phyloP scores from a whole-genome alignment of 352 stramenopile species.

The Phytophthora europaea region DNA sequence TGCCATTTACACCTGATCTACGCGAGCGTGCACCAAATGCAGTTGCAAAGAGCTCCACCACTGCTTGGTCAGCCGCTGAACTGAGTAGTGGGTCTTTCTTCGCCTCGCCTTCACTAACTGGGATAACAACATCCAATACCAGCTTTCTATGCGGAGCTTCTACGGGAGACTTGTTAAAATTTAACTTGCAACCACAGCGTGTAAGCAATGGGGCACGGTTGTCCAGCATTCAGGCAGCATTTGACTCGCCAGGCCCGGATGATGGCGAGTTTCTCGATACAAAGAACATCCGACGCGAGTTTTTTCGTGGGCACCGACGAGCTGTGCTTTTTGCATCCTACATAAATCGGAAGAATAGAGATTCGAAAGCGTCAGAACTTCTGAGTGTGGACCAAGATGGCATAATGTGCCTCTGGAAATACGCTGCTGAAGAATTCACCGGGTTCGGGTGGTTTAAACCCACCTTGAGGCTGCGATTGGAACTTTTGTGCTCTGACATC shows the following conservation, averaged over 20 bases:
- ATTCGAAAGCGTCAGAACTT: conserved; percentile 24
- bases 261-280: conserved; percentile 7
- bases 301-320: conserved; percentile 50
- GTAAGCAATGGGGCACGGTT: background rate
- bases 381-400: conserved; percentile 58
- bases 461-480: conserved; percentile 27
- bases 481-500: conserved; percentile 28
- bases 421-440: conserved; percentile 41
- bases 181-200: conserved; percentile 29
- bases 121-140: conserved; percentile 5
- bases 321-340: conserved; percentile 48
- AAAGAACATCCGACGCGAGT: conserved; percentile 39
- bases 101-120: conserved; percentile 26
- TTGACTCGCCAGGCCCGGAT: conserved; percentile 34
- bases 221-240: conserved; percentile 35
- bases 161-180: conserved; percentile 47
- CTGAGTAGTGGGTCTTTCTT: conserved; percentile 40
- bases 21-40: conserved; percentile 25
- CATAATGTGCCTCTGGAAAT: conserved; percentile 53
- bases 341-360: conserved; percentile 20
- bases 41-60: conserved; percentile 19
- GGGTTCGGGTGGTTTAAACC: conserved; percentile 62
- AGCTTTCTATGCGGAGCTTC: conserved; percentile 43
- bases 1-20: conserved; percentile 29
- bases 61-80: conserved; percentile 23